Base-by-base conservation (phyloP, 1,284 basidiomycete species). In the Pseudozyma tsukubaensis region DNA sequence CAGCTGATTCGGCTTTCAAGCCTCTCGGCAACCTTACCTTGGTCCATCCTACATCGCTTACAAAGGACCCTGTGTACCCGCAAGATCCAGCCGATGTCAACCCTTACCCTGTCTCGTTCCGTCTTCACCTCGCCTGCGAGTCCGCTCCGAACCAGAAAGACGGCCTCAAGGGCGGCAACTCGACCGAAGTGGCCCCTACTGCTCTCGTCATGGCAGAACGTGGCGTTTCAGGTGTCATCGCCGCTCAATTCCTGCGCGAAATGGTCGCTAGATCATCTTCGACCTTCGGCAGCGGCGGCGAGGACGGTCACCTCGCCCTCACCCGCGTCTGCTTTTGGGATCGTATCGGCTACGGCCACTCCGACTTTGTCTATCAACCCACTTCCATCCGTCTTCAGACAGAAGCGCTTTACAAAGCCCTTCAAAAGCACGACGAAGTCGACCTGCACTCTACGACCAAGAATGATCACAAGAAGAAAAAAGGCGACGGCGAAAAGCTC, bases 151-250 rank as follows among this genome's bases (percentile, higher is more conserved):
- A 56, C 11, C 61, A 66, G 42, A 52, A 58, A 36, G 50, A 62
- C 29, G 47, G 29, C 1, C 44, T 48, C 43, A 53, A 61, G 44
- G 52, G 50, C 10, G 29, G 42, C 48, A 53, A 50, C 47, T 44
- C 68, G 37, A 45, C 55, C 4, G 19, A 34, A n/a, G 35, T 39
- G 11, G 48, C 51, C 2, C 76, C 73, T 24, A 79, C 78, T 8
- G 78, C 78, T 10, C 66, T 79, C 42, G 73, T 79, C 59, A 76
- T 79, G 66, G 52, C 78, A 12, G 76, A 77, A 24, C 56, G 72
- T 2, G 76, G 70, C 36, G 76, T 78, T 7, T 60, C 76, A 4
- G 78, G 78, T 12, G 62, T 67, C 18, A 47, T 69, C 14, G 72
- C 66, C 11, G 73, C 72, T 11, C 59, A 65, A 11, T 79, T 77